These are phyloP conservation scores for Cerrena zonata DNA, from an alignment of 1,284 basidiomycete genomes.

Conservation along the genomic window DNA sequence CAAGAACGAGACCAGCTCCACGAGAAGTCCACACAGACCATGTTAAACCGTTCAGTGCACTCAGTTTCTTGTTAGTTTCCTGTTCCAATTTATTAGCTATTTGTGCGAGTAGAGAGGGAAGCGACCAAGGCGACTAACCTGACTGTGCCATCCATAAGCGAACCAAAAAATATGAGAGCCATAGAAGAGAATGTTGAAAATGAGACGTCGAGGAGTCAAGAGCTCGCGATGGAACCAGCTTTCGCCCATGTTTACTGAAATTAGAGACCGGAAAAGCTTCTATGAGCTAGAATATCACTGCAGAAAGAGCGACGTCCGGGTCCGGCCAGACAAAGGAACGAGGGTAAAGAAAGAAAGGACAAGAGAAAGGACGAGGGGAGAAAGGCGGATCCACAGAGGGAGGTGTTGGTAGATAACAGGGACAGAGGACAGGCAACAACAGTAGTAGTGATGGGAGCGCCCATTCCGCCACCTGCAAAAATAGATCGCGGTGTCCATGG, in stretches of 20 bases:
- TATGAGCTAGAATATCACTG: constrained; percentile 22
- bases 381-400: constrained; percentile 11
- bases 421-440: constrained; percentile 12
- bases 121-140: constrained; percentile 38
- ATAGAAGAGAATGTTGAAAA: constrained; percentile 75
- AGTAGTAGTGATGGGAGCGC: constrained; percentile 9
- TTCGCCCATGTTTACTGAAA: constrained; percentile 46
- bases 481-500: constrained; percentile 16
- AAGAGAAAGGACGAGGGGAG: constrained; percentile 16
- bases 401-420: constrained; percentile 14
- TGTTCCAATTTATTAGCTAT: too few species aligned
- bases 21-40: constrained; percentile 84
- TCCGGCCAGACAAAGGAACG: constrained; percentile 46
- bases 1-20: constrained; percentile 81
- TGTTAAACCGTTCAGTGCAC: constrained; percentile 67
- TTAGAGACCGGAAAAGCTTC: constrained; percentile 19
- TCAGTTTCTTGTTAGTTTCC: constrained; percentile 56
- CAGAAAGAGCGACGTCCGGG: constrained; percentile 35
- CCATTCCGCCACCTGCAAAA: constrained; percentile 9
- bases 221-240: constrained; percentile 70
- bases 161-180: constrained; percentile 67
- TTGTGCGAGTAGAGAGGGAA: constrained; percentile 1
- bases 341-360: constrained; percentile 24
- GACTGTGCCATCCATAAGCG: constrained; percentile 74
- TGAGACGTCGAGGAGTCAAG: constrained; percentile 52